Percentiles rank a stretch among this genome's conserved stretches.
phyloP scores from a whole-genome alignment of 23 red algal species.

The Rhodosorus marinus region DNA sequence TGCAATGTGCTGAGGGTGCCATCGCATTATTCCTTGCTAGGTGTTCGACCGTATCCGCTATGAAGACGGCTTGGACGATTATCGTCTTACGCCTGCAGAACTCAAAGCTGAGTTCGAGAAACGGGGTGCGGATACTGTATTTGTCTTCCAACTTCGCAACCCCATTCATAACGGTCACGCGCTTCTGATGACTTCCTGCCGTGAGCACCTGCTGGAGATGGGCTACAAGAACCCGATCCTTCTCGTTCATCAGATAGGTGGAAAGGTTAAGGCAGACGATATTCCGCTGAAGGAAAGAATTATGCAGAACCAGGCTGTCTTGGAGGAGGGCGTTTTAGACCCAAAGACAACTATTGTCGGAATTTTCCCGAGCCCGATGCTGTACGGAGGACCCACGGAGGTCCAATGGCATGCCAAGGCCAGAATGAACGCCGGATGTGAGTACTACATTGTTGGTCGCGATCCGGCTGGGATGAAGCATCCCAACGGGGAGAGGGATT shows the following conservation, averaged over 20 bases:
- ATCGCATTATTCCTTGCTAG: too few species aligned
- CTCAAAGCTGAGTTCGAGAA: constrained; percentile 58
- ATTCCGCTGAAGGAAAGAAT: constrained; percentile 77
- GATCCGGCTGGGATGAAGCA: constrained; percentile 96
- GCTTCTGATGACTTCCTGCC: constrained; percentile 70
- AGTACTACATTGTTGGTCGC: constrained; percentile 96
- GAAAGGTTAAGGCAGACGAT: constrained; percentile 90
- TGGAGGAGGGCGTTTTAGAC: constrained; percentile 75
- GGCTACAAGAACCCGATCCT: constrained; percentile 90
- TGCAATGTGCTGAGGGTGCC: too few species aligned
- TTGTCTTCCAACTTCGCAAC: constrained; percentile 98
- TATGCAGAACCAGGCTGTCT: constrained; percentile 68
- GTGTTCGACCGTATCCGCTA: constrained; percentile 65
- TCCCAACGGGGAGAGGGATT: constrained; percentile 65
- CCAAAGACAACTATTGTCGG: constrained; percentile 75
- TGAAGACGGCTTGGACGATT: constrained; percentile 83
- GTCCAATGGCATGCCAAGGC: constrained; percentile 99
- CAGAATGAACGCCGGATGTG: constrained; percentile 92
- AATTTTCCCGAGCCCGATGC: constrained; percentile 95
- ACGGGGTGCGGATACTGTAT: constrained; percentile 77
- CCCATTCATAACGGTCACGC: constrained; percentile 99
- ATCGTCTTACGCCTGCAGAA: constrained; percentile 64
- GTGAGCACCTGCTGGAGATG: constrained; percentile 58
- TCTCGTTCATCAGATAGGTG: constrained; percentile 95
- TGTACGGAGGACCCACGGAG: constrained; percentile 93